Evolutionary conservation across 2,329 filamentous ascomycete genomes (phyloP).

Genomic region (Aulographum hederae): DNA sequence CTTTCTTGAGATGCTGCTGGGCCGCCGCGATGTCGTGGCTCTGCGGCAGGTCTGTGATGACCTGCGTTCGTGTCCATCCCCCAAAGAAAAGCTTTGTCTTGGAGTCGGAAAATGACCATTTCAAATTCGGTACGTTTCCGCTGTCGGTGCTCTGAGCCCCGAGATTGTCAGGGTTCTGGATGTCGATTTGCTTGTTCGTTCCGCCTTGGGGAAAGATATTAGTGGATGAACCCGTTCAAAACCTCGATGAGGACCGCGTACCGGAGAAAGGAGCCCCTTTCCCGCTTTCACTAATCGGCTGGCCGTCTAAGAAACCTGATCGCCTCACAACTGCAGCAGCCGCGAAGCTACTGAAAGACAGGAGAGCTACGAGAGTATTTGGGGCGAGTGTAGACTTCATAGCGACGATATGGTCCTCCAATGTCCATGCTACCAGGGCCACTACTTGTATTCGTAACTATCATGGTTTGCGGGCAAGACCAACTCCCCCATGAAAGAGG

Average conservation of each 20-base stretch:
- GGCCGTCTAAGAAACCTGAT: no score
- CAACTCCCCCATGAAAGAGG: no score
- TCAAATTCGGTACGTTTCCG: constrained; percentile 47
- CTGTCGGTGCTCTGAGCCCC: constrained; percentile 42
- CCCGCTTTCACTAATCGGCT: constrained; percentile 40
- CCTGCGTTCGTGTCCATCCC: constrained; percentile 48
- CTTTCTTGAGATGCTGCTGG: constrained; percentile 50
- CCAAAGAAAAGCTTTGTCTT: constrained; percentile 43
- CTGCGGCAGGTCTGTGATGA: constrained; percentile 45
- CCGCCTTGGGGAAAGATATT: constrained; percentile 31
- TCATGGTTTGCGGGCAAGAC: no score
- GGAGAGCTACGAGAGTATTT: no score
- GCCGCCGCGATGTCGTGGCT: constrained; percentile 50
- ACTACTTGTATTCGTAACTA: no score
- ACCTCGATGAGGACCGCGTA: constrained; percentile 14
- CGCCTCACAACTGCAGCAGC: no score
- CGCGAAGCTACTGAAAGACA: no score
- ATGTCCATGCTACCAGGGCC: no score
- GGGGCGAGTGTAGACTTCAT: no score
- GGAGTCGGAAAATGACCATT: constrained; percentile 51
- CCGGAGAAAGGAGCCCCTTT: constrained; percentile 39
- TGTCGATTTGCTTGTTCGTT: constrained; percentile 42
- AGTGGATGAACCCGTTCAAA: no score
- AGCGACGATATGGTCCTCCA: no score
- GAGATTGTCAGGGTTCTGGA: constrained; percentile 45